Percentiles rank a stretch among this genome's conserved stretches.
These are phyloP conservation scores for Mycena metata DNA, from an alignment of 768 basidiomycete genomes.

Conservation along the genomic window DNA sequence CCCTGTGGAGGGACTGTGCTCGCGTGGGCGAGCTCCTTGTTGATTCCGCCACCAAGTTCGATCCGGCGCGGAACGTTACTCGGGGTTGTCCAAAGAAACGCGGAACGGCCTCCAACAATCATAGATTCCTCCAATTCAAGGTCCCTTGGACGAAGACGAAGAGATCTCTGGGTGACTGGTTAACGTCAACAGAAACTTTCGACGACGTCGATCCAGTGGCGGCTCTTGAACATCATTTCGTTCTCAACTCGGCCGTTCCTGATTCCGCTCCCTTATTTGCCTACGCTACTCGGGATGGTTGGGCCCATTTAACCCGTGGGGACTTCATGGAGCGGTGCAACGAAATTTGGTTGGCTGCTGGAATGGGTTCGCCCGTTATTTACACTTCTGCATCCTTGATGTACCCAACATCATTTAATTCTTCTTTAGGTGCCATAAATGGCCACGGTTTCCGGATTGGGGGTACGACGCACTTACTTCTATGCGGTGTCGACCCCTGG, in stretches of 20 bases:
- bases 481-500: not conserved
- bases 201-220: conserved; percentile 4
- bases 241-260: not conserved
- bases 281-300: not conserved
- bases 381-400: too few species aligned
- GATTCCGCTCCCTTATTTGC: not conserved
- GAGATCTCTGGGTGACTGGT: not conserved
- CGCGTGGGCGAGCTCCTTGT: not conserved
- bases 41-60: not conserved
- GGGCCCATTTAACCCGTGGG: not conserved
- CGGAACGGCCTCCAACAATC: not conserved
- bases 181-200: conserved; percentile 46
- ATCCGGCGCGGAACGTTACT: not conserved
- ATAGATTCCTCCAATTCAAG: conserved; percentile 4
- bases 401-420: too few species aligned
- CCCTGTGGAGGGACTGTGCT: conserved; percentile 12
- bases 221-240: not conserved
- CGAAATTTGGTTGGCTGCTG: not conserved
- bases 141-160: conserved; percentile 5
- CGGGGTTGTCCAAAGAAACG: conserved; percentile 9
- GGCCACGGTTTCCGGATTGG: conserved; percentile 4
- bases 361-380: not conserved
- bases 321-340: not conserved
- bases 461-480: conserved; percentile 33
- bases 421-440: not conserved